Evolutionary conservation across 148 eudicot genomes (phyloP).

Genomic region (Rhododendron ferrugineum): DNA sequence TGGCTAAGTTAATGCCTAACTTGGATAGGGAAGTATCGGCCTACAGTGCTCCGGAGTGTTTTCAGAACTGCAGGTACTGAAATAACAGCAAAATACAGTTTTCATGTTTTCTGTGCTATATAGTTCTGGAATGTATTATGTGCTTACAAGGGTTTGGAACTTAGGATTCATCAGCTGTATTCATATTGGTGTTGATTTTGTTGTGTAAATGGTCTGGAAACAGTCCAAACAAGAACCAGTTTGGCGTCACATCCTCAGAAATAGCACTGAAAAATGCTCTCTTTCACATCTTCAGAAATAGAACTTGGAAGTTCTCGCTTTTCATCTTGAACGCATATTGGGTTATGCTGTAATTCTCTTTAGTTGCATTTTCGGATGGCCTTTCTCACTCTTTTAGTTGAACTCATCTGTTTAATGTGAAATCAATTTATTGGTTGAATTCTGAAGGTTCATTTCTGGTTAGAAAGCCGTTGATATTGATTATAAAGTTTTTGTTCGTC

Average conservation of each 20-base stretch:
- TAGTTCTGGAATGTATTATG: not conserved
- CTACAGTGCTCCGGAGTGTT: conserved; percentile 73
- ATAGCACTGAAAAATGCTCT: not conserved
- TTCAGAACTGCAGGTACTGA: conserved; percentile 55
- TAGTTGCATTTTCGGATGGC: not conserved
- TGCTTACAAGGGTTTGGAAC: not conserved
- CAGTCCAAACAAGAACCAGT: not conserved
- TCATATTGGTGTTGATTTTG: not conserved
- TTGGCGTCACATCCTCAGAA: not conserved
- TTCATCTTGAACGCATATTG: not conserved
- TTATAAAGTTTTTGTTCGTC: not conserved
- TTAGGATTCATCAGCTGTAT: not conserved
- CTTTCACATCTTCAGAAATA: not conserved
- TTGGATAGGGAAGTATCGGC: conserved; percentile 37
- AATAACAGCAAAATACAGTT: not conserved
- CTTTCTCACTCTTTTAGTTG: not conserved
- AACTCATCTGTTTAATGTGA: too few relatives aligned
- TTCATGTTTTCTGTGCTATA: not conserved
- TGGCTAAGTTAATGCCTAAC: conserved; percentile 53
- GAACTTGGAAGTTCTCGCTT: not conserved
- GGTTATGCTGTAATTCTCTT: not conserved
- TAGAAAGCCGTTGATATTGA: not conserved
- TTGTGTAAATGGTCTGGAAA: not conserved
- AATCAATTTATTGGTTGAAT: not conserved
- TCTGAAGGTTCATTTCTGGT: not conserved